A percentile compares a stretch with the other conserved stretches of the same genome.
Conservation (phyloP, 148 eudicot genomes). For the Rhododendron ferrugineum region DNA sequence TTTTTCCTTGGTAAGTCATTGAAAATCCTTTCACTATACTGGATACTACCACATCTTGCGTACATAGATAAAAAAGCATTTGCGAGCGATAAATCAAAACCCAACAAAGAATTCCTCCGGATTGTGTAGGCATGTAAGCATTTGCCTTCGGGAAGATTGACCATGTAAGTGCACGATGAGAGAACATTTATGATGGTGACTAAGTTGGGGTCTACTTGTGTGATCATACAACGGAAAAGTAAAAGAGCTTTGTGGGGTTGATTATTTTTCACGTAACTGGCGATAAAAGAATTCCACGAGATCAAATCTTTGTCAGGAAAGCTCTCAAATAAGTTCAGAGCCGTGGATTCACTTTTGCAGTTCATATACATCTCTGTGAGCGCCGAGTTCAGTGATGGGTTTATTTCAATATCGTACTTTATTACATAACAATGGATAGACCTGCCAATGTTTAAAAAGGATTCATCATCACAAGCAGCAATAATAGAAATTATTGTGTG, state of each 20-base stretch:
- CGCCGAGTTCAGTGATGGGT: constrained; percentile 31
- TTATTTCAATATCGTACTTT: constrained; percentile 24
- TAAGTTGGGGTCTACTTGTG: constrained; percentile 29
- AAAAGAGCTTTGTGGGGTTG: constrained; percentile 25
- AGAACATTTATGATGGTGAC: constrained; percentile 36
- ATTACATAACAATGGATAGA: constrained; percentile 38
- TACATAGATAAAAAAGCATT: constrained; percentile 49
- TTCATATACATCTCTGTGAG: constrained; percentile 49
- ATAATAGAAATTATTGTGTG: constrained; percentile 40
- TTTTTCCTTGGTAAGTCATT: constrained; percentile 25
- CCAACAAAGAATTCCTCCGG: constrained; percentile 23
- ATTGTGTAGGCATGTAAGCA: constrained; percentile 43
- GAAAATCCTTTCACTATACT: constrained; percentile 33
- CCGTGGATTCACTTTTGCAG: constrained; percentile 32
- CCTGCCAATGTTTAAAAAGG: constrained; percentile 25
- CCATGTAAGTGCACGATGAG: constrained; percentile 33
- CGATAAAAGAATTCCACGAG: constrained; percentile 45
- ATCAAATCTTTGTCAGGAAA: constrained; percentile 33
- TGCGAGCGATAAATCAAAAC: constrained; percentile 24
- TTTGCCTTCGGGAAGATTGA: constrained; percentile 40
- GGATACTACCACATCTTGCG: constrained; percentile 44
- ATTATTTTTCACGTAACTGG: constrained; percentile 28
- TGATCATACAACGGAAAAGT: constrained; percentile 33
- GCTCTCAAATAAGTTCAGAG: constrained; percentile 30
- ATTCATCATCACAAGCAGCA: constrained; percentile 26